These are phyloP conservation scores for Cladobotryum mycophilum DNA, from an alignment of 2,329 filamentous ascomycete species.

Conservation along the genomic window DNA sequence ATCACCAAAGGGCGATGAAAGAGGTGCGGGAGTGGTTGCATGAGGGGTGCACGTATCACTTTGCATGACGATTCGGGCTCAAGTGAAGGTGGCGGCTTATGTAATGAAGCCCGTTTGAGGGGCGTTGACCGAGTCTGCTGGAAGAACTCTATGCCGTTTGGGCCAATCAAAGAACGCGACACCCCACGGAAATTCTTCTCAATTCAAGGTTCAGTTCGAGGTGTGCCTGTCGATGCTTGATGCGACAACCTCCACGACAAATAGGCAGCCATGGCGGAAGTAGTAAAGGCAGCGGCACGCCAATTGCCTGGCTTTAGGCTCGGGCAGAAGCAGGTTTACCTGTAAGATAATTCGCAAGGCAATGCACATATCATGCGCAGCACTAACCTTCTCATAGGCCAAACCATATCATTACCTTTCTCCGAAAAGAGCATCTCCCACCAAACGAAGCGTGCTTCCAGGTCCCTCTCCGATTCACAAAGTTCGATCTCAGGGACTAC, in stretches of 20 bases:
- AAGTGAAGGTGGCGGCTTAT: not conserved
- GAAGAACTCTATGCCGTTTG: conserved; percentile 24
- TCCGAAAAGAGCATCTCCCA: conserved; percentile 64
- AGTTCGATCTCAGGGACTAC: conserved; percentile 94
- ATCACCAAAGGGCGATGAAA: too few species aligned
- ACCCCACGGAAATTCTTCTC: conserved; percentile 23
- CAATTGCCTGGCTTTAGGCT: conserved; percentile 40
- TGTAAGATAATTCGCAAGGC: conserved; percentile 35
- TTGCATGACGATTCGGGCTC: not conserved
- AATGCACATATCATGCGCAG: not conserved
- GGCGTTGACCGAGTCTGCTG: conserved; percentile 6
- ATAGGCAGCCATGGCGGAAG: conserved; percentile 32
- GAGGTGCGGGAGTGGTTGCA: too few species aligned
- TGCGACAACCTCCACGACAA: conserved; percentile 9
- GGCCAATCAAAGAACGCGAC: conserved; percentile 15
- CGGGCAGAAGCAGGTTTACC: conserved; percentile 48
- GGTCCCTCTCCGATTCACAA: conserved; percentile 88
- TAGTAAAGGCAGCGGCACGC: conserved; percentile 32
- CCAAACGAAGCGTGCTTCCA: conserved; percentile 82
- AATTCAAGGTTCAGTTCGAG: conserved; percentile 3
- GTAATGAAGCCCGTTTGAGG: conserved; percentile 14
- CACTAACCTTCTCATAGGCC: conserved; percentile 51
- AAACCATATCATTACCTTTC: conserved; percentile 71
- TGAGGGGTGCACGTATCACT: not conserved
- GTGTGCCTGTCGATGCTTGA: not conserved